Conservation (phyloP, 805 yeast species). For the Vanderwaltozyma tropicalis region DNA sequence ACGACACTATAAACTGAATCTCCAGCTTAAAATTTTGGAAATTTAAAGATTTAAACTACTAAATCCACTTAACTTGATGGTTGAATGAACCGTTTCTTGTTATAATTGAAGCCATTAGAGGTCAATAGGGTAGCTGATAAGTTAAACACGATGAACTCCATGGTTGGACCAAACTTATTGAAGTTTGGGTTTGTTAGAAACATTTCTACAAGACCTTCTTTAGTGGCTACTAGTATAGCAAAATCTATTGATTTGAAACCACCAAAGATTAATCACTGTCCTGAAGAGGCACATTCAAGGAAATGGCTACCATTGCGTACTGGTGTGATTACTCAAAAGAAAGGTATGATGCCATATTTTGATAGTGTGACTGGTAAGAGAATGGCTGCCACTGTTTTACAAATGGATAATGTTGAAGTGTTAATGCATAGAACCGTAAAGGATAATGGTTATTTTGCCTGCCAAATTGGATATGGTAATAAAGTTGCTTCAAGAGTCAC, state of each 20-base stretch:
- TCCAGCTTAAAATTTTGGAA: no score
- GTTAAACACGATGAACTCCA: no score
- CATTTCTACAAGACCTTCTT: slow-evolving; percentile 18
- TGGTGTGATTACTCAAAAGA: slow-evolving; percentile 73
- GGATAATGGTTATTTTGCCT: slow-evolving; percentile 76
- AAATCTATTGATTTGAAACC: slow-evolving; percentile 30
- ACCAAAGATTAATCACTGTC: slow-evolving; percentile 47
- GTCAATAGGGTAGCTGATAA: no score
- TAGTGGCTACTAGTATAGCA: slow-evolving; percentile 30
- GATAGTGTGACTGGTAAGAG: slow-evolving; percentile 55
- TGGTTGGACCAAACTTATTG: no score
- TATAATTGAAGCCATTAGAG: no score
- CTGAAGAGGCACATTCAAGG: slow-evolving; percentile 58
- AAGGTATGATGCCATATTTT: slow-evolving; percentile 85
- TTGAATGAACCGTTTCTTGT: no score
- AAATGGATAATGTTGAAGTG: slow-evolving; percentile 83
- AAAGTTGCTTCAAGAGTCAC: slow-evolving; percentile 52
- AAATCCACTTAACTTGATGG: no score
- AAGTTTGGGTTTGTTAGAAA: slow-evolving; percentile 2
- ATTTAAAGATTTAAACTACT: no score
- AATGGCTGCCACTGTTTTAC: slow-evolving; percentile 77
- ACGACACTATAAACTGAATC: background rate
- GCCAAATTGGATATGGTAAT: slow-evolving; percentile 76
- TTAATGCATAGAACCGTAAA: slow-evolving; percentile 55
- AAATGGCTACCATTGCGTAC: slow-evolving; percentile 67